These are phyloP conservation scores for Pycnococcus provasolii DNA, from an alignment of 139 green algal species.

Conservation along the genomic window DNA sequence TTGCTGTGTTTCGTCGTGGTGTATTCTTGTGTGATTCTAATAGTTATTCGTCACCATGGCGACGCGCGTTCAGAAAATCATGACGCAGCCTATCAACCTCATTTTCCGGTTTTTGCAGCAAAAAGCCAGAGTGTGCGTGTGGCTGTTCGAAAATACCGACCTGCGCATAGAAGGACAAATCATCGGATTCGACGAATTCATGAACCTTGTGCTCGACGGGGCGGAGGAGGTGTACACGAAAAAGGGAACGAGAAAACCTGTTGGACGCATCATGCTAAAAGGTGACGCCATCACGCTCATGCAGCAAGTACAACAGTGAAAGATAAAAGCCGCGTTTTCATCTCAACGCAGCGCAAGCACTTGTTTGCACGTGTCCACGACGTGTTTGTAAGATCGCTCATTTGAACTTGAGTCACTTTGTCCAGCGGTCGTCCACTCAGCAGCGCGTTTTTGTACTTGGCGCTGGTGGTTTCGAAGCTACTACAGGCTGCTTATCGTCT, in stretches of 20 bases:
- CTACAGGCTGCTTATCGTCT: too few species aligned
- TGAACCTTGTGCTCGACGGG: slow-evolving; percentile 98
- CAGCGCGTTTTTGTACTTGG: too few species aligned
- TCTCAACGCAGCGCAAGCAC: background rate
- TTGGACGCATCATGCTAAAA: slow-evolving; percentile 86
- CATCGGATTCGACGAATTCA: slow-evolving; percentile 99
- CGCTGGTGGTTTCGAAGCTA: too few species aligned
- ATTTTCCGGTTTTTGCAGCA: slow-evolving; percentile 97
- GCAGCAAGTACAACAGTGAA: slow-evolving; percentile 25
- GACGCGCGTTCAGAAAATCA: slow-evolving; percentile 64
- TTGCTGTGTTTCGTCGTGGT: too few species aligned
- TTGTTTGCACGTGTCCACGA: background rate
- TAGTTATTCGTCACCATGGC: slow-evolving; percentile 25
- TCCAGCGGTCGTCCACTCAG: too few species aligned
- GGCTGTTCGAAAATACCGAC: slow-evolving; percentile 92
- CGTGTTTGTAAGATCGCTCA: background rate
- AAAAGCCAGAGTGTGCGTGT: slow-evolving; percentile 84
- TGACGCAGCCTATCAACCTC: slow-evolving; percentile 88
- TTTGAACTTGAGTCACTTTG: background rate
- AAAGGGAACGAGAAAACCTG: slow-evolving; percentile 69
- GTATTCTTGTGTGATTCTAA: too few species aligned
- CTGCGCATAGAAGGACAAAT: slow-evolving; percentile 88
- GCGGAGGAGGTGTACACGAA: slow-evolving; percentile 94
- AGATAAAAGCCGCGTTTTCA: slow-evolving; percentile 4
- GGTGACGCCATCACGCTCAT: slow-evolving; percentile 98